These are phyloP conservation scores for Cytospora piceicola DNA, from an alignment of 2,329 filamentous ascomycete genomes.

Conservation along the genomic window DNA sequence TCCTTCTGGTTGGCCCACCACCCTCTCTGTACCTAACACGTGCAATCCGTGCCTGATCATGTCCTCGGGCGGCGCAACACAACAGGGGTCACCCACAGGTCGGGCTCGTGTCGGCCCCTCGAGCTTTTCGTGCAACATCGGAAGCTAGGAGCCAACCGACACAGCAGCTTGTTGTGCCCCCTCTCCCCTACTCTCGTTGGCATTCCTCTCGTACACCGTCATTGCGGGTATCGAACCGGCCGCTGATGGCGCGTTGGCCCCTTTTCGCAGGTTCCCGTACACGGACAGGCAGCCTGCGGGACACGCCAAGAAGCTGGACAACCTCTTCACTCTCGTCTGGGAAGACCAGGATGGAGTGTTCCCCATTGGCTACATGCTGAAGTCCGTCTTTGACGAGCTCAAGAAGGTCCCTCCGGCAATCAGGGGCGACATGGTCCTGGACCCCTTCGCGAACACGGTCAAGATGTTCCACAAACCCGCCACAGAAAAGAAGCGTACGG, in stretches of 20 bases:
- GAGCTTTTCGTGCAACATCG: slow-evolving; percentile 18
- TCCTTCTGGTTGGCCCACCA: not conserved
- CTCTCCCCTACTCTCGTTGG: not conserved
- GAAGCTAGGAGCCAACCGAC: slow-evolving; percentile 7
- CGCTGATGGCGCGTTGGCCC: slow-evolving; percentile 7
- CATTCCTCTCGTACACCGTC: not conserved
- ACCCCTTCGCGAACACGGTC: slow-evolving; percentile 64
- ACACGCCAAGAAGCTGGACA: slow-evolving; percentile 59
- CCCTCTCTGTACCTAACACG: slow-evolving; percentile 4
- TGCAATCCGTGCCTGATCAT: slow-evolving; percentile 17
- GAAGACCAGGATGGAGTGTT: slow-evolving; percentile 65
- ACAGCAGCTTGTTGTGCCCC: not conserved
- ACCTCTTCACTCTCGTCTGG: slow-evolving; percentile 69
- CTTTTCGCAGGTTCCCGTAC: slow-evolving; percentile 74
- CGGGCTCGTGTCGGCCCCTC: slow-evolving; percentile 4
- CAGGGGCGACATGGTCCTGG: slow-evolving; percentile 63
- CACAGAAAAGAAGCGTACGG: slow-evolving; percentile 66
- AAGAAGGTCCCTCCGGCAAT: slow-evolving; percentile 51
- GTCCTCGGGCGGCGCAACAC: slow-evolving; percentile 6
- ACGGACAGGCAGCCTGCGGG: slow-evolving; percentile 60
- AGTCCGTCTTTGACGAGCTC: slow-evolving; percentile 54
- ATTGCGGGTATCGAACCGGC: not conserved
- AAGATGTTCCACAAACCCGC: slow-evolving; percentile 59
- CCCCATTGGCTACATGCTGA: slow-evolving; percentile 65
- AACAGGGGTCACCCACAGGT: slow-evolving; percentile 10